These are phyloP conservation scores for Phytomonas sp. DNA, from an alignment of 208 protist genomes.

Conservation along the genomic window DNA sequence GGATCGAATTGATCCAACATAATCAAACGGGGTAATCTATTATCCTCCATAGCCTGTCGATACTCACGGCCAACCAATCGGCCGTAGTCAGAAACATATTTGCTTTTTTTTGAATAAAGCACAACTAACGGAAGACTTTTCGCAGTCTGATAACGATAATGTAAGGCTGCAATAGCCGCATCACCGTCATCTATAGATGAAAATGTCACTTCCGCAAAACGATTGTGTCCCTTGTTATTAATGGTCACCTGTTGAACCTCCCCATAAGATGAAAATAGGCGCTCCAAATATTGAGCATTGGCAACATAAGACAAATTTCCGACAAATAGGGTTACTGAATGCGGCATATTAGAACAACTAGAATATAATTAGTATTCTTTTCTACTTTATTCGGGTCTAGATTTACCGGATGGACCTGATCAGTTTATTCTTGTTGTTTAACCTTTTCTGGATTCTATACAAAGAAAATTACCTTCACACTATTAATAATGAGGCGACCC, in stretches of 20 bases:
- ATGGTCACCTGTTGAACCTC: slow-evolving; percentile 51
- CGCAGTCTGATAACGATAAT: slow-evolving; percentile 72
- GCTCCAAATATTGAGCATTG: slow-evolving; percentile 73
- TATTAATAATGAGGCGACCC: slow-evolving; percentile 1
- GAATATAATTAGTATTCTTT: neutral
- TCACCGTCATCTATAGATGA: slow-evolving; percentile 64
- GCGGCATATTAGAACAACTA: slow-evolving; percentile 10
- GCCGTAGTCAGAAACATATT: slow-evolving; percentile 53
- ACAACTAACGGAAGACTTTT: slow-evolving; percentile 63
- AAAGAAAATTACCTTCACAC: neutral
- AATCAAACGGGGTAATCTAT: slow-evolving; percentile 31
- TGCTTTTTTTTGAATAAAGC: slow-evolving; percentile 65
- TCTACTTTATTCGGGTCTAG: neutral
- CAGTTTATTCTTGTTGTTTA: neutral
- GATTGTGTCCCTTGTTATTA: slow-evolving; percentile 34
- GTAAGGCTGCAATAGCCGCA: slow-evolving; percentile 69
- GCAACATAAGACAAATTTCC: slow-evolving; percentile 64
- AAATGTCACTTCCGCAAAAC: slow-evolving; percentile 71
- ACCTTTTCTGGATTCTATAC: neutral
- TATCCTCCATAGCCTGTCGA: slow-evolving; percentile 33
- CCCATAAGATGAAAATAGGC: slow-evolving; percentile 78
- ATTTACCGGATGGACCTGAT: neutral
- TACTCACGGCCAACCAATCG: slow-evolving; percentile 60
- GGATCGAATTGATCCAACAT: slow-evolving; percentile 61
- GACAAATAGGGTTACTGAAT: slow-evolving; percentile 54